Evolutionary conservation across 306 rosid genomes (phyloP), one percentile per base, ranked within the genome.

Genomic region (Glycine tomentella): DNA sequence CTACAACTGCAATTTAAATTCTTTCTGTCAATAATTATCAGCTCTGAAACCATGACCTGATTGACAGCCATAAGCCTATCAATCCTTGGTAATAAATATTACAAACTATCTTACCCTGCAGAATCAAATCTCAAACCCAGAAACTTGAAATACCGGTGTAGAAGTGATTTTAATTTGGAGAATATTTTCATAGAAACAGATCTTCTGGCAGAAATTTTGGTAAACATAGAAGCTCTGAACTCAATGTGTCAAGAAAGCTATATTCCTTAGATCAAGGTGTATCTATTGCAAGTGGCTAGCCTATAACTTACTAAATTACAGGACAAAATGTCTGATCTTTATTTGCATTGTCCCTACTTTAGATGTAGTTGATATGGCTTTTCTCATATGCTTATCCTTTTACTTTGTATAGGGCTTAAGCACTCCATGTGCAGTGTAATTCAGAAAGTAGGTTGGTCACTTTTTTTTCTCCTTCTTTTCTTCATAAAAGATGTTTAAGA

Each of bases 351-450:
- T 36, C 70, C 70, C 70, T 65, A 65, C 70, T 36, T 36, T 38
- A 38, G 70, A 38, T 36, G 20, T 36, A 36, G 20, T 36, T 64
- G 46, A 12, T 63, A 36, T 65, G 7, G 25, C 70, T 65, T 65
- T 65, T 65, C 49, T 65, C 49, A 7, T 13, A 65, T 36, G 70
- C 69, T 14, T 38, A 65, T 14, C 50, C 46, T 36, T 65, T 65
- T 65, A 65, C 70, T 65, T 65, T 65, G 70, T 38, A 14, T 65
- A 65, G 70, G 49, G 70, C 40, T 65, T 14, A 65, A 38, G 48
- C 0, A 4, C 68, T 62, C 68, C 68, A 36, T 65, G 70, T 65
- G 70, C 14, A 38, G 48, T 12, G 48, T 64, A 6, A 64, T 64
- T 64, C 42, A 61, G 67, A 3, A 25, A 25, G 31, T 25, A 25